Conservation (phyloP, 345 rosid species). For the Turritis glabra region DNA sequence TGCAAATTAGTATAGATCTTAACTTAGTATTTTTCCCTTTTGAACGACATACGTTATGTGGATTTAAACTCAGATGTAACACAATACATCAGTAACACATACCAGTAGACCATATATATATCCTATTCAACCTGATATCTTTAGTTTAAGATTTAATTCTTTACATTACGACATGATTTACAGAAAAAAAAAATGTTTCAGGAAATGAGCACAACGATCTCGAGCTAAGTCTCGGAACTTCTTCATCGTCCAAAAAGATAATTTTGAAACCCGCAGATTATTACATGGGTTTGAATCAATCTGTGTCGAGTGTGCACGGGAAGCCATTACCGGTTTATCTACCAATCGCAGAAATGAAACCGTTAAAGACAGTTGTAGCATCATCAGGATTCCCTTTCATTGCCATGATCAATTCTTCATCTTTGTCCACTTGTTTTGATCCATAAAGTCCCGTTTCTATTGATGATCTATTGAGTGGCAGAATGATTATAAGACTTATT, state of each 20-base stretch:
- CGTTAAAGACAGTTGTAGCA: constrained; percentile 6
- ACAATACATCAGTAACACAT: neutral
- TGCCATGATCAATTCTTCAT: constrained; percentile 17
- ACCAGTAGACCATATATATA: neutral
- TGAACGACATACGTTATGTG: neutral
- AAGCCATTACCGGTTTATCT: neutral
- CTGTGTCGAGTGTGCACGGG: neutral
- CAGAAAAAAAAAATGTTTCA: neutral
- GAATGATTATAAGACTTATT: neutral
- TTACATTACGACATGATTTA: neutral
- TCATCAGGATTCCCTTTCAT: constrained; percentile 35
- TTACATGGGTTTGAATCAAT: neutral
- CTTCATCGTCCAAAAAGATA: constrained; percentile 43
- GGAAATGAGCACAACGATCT: constrained; percentile 44
- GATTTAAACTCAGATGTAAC: neutral
- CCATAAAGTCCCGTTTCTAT: neutral
- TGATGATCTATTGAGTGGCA: neutral
- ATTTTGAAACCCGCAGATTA: neutral
- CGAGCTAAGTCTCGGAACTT: constrained; percentile 68
- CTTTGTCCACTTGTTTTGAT: constrained; percentile 5
- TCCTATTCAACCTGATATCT: neutral
- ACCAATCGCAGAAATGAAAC: constrained; percentile 3
- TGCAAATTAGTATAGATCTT: neutral
- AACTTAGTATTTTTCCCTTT: neutral
- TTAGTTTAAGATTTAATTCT: neutral